These are phyloP conservation scores for Reutealis trisperma DNA, from an alignment of 345 rosid species.

Conservation along the genomic window DNA sequence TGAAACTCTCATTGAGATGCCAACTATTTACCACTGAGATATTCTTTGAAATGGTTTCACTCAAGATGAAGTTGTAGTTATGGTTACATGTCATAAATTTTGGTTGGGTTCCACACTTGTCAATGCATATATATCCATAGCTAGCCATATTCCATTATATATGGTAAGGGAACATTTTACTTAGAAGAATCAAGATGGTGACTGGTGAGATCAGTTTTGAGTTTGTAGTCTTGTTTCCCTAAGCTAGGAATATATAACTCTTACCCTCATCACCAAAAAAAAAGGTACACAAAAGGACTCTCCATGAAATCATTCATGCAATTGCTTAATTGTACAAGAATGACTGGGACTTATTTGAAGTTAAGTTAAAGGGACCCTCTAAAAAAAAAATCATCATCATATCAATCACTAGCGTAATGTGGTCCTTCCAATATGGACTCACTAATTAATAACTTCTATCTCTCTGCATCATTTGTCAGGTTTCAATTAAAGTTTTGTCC, in stretches of 20 bases:
- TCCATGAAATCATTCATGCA: background rate
- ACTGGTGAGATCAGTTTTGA: background rate
- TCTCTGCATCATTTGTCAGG: background rate
- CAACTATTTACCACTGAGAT: too few species aligned
- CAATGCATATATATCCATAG: too few species aligned
- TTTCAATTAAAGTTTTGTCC: background rate
- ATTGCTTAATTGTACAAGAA: constrained; percentile 3
- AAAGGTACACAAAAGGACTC: background rate
- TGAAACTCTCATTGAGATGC: too few species aligned
- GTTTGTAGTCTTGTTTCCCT: background rate
- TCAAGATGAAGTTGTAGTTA: background rate
- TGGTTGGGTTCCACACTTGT: too few species aligned
- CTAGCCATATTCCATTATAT: background rate
- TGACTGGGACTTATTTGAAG: background rate
- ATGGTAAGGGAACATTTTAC: background rate
- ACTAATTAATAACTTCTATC: background rate
- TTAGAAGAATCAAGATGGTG: constrained; percentile 10
- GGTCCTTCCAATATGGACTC: background rate
- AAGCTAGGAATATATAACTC: too few species aligned
- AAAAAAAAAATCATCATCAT: background rate
- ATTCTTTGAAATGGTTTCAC: too few species aligned
- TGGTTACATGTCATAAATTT: background rate
- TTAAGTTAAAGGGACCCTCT: background rate
- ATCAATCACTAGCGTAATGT: background rate
- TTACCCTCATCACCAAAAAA: background rate